Conservation (phyloP, 2,329 filamentous ascomycete species). For the Teratosphaeria gauchensis region DNA sequence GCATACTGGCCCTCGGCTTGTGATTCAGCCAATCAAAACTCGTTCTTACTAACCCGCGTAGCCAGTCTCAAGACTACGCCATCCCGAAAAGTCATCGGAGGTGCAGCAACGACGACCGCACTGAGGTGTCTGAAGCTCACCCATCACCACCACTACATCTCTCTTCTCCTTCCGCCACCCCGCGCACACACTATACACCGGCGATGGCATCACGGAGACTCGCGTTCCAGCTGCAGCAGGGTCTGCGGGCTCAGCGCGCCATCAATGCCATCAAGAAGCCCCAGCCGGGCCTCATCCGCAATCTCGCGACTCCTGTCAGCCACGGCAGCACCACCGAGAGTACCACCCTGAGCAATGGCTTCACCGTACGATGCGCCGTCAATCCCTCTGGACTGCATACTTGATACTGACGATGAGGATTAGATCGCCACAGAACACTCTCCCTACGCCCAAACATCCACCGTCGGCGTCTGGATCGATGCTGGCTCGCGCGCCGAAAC, state of each 20-base stretch:
- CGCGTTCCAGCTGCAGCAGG: constrained; percentile 86
- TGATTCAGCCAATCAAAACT: background rate
- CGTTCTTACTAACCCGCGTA: background rate
- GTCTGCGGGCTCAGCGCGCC: constrained; percentile 56
- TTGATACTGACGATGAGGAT: background rate
- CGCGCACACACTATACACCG: constrained; percentile 1
- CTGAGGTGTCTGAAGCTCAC: background rate
- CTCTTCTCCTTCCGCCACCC: background rate
- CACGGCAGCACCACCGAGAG: constrained; percentile 78
- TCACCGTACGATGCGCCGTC: constrained; percentile 60
- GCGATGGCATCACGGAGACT: constrained; percentile 94
- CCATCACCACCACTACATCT: background rate
- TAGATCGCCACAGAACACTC: constrained; percentile 98
- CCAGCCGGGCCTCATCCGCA: constrained; percentile 61
- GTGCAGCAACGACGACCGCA: background rate
- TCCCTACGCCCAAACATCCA: constrained; percentile 95
- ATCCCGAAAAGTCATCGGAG: background rate
- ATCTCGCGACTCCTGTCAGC: constrained; percentile 75
- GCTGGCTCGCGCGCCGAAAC: constrained; percentile 97
- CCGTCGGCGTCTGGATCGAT: constrained; percentile 98
- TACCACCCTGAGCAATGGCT: constrained; percentile 92
- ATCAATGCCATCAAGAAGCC: constrained; percentile 74
- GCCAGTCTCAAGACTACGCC: background rate
- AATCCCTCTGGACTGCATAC: background rate
- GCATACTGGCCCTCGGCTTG: background rate